phyloP scores from a whole-genome alignment of 306 rosid genomes.

The Fagus crenata region DNA sequence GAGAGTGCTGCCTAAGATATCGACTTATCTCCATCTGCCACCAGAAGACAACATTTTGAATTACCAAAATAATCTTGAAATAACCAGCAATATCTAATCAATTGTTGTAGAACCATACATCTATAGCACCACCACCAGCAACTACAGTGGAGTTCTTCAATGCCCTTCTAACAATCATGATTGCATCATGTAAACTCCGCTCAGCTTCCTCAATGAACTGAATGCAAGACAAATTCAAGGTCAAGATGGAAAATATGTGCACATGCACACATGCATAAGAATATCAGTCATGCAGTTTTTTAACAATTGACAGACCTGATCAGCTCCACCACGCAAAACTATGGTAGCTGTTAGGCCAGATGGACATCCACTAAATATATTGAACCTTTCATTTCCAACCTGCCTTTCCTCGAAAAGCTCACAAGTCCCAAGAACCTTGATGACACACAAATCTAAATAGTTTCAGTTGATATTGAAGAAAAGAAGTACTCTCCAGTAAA shows the following conservation, averaged over 20 bases:
- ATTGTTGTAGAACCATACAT: conserved; percentile 52
- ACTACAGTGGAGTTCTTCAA: conserved; percentile 95
- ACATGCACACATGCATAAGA: background rate
- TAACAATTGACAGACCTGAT: conserved; percentile 58
- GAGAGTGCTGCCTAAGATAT: conserved; percentile 87
- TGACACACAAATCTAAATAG: background rate
- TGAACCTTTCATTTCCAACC: conserved; percentile 97
- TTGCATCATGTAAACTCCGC: conserved; percentile 96
- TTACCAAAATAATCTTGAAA: background rate
- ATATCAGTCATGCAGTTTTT: background rate
- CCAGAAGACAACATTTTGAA: conserved; percentile 21
- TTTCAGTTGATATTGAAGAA: conserved; percentile 5
- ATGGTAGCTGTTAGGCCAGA: conserved; percentile 93
- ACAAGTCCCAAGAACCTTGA: conserved; percentile 93
- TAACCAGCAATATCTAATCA: conserved; percentile 9
- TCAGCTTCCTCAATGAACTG: conserved; percentile 99
- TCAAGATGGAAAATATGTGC: conserved; percentile 11
- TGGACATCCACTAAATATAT: conserved; percentile 93
- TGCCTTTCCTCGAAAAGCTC: conserved; percentile 92
- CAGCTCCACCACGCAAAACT: conserved; percentile 99
- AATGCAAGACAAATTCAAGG: conserved; percentile 14
- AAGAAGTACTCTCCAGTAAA: background rate
- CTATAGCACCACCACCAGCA: conserved; percentile 99
- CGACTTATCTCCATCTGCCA: conserved; percentile 98
- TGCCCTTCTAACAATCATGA: conserved; percentile 98